Percentiles rank a stretch among this genome's conserved stretches.
These are phyloP conservation scores for Penicillium lividum DNA, from an alignment of 495 filamentous ascomycete genomes.

Conservation along the genomic window DNA sequence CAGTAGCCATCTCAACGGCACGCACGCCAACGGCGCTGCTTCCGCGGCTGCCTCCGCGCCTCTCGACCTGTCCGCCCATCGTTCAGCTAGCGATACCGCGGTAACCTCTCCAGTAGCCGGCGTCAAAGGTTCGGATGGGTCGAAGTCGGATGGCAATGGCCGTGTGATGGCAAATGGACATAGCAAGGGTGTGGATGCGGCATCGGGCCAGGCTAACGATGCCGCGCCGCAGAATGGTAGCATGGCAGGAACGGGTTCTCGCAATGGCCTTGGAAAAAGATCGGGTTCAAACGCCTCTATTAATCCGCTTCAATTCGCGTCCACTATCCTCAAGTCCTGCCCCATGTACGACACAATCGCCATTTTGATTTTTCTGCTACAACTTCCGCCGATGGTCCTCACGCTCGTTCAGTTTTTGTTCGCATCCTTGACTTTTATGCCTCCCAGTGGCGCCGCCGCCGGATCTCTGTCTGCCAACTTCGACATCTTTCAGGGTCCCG, in stretches of 20 bases:
- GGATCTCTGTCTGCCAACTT: constrained; percentile 63
- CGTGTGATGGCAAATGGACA: constrained; percentile 43
- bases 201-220: constrained; percentile 39
- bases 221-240: constrained; percentile 38
- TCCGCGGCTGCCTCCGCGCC: constrained; percentile 40
- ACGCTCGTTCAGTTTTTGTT: constrained; percentile 92
- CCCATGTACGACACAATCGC: constrained; percentile 95
- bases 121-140: constrained; percentile 32
- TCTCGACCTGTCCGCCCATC: constrained; percentile 46
- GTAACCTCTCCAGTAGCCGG: constrained; percentile 41
- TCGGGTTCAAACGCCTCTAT: constrained; percentile 58
- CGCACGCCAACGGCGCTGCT: constrained; percentile 50
- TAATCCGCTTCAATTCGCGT: constrained; percentile 68
- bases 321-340: constrained; percentile 87
- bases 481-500: constrained; percentile 71
- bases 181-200: constrained; percentile 44
- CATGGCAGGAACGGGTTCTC: constrained; percentile 33
- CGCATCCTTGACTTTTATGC: constrained; percentile 90
- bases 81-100: constrained; percentile 43
- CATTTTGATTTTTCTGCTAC: constrained; percentile 95
- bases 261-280: constrained; percentile 57
- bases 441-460: constrained; percentile 57
- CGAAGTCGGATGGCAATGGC: constrained; percentile 39
- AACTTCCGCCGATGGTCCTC: constrained; percentile 88
- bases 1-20: constrained; percentile 60